phyloP scores from a whole-genome alignment of 257 asterid genomes.

The Leptodermis oblonga region DNA sequence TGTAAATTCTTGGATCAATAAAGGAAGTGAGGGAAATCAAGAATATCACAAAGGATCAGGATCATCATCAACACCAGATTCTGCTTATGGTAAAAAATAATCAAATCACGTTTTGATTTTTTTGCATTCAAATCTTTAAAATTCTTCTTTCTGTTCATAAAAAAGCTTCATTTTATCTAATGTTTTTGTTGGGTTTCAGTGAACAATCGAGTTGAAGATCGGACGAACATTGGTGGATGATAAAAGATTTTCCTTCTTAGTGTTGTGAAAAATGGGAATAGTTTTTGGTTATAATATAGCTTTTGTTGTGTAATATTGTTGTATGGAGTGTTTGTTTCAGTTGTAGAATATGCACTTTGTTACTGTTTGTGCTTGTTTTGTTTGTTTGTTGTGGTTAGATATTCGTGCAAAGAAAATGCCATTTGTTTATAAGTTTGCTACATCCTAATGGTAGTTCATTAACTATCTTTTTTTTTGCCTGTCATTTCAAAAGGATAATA shows the following conservation, averaged over 20 bases:
- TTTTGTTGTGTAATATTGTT: too few species aligned
- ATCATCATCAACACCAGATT: neutral
- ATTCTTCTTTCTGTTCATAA: neutral
- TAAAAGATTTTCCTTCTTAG: too few species aligned
- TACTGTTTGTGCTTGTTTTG: too few species aligned
- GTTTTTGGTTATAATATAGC: too few species aligned
- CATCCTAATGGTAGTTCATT: too few species aligned
- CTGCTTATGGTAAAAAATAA: neutral
- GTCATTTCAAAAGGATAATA: too few species aligned
- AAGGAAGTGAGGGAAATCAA: conserved; percentile 35
- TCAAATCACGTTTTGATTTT: neutral
- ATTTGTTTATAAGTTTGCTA: neutral
- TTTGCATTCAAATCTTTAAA: neutral
- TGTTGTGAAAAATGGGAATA: too few species aligned
- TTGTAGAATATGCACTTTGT: neutral
- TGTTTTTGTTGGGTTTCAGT: neutral
- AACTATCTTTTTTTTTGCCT: too few species aligned
- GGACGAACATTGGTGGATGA: neutral
- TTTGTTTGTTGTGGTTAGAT: neutral
- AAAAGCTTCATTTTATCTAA: neutral
- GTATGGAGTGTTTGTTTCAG: neutral
- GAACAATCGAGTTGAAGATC: neutral
- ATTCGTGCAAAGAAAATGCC: neutral
- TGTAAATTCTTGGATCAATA: conserved; percentile 53
- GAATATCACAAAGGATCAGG: conserved; percentile 20